Evolutionary conservation across 2,329 filamentous ascomycete genomes (phyloP), one percentile per base, ranked within the genome.

Genomic region (Botrytis medusae): DNA sequence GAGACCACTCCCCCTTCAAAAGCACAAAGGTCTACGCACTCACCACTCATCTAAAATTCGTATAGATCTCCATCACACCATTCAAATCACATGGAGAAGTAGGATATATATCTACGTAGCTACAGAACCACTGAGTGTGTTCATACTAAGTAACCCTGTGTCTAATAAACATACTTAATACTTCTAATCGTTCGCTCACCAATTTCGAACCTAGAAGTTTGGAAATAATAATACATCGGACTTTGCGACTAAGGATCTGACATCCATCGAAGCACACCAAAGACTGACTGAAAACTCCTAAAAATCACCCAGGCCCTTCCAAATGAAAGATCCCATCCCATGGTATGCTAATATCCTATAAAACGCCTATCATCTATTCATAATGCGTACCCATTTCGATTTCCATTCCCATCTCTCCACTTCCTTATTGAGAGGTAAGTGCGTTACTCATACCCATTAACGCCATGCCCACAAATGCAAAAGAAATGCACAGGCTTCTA

Each of bases 401-500:
- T 54, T 57, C 46, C 44, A 20, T 20, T 70, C 46, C 42, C n/a
- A 29, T 46, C 32, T 14, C 62, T 22, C 12, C 25, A 32, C 29
- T 32, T 40, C 46, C 48, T 68, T 29, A 67, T 25, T 63, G 42
- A 16, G 92, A 90, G n/a, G 93, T 95, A 76, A 97, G 85, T 54
- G 95, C 94, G 83, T 91, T 94, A 82, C 93, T 97, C 70, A 96
- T 77, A 0, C 95, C 95, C 83, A 99, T 85, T 73, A 98, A 84
- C 0, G 90, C 90, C 95, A 98, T 98, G 1, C 96, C 93, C 37
- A 92, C 79, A 83, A 97, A 96, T 12, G 90, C 93, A 84, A 93
- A 95, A 37, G 89, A 86, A 79, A 94, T 93, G 82, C 92, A 95
- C 79, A 96, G 80, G 74, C 91, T 90, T 75, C 91, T 87, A 79